Evolutionary conservation across 2,329 filamentous ascomycete genomes (phyloP).

Genomic region (Xylariaceae sp.): DNA sequence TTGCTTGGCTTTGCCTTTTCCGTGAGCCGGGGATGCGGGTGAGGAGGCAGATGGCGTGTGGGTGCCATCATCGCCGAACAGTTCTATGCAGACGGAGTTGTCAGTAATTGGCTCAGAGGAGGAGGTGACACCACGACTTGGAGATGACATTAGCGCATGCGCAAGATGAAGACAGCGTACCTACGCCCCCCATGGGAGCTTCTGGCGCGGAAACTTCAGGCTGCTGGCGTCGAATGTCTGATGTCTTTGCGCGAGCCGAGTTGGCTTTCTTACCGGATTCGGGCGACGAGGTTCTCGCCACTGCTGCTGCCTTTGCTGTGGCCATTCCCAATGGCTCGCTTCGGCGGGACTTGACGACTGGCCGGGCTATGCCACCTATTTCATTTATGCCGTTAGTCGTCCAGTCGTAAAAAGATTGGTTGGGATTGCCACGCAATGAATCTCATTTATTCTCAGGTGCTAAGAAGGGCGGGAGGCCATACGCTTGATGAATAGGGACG

Average conservation of each 20-base stretch:
- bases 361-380: constrained; percentile 25
- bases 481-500: constrained; percentile 17
- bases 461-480: constrained; percentile 9
- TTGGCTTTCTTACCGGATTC: constrained; percentile 19
- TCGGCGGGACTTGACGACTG: constrained; percentile 14
- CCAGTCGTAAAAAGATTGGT: background rate
- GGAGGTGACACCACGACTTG: background rate
- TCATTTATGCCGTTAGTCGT: constrained; percentile 2
- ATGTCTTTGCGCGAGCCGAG: constrained; percentile 18
- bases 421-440: background rate
- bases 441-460: background rate
- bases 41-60: background rate
- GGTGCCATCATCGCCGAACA: constrained; percentile 4
- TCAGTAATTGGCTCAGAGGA: background rate
- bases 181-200: constrained; percentile 28
- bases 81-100: constrained; percentile 2
- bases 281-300: background rate
- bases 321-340: constrained; percentile 6
- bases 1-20: constrained; percentile 20
- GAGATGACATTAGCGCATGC: background rate
- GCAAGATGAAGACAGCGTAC: constrained; percentile 14
- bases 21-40: background rate
- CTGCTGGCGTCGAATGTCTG: constrained; percentile 17
- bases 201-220: constrained; percentile 22
- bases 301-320: background rate